phyloP scores from a whole-genome alignment of 352 stramenopile genomes.

The Phytophthora brassicae region DNA sequence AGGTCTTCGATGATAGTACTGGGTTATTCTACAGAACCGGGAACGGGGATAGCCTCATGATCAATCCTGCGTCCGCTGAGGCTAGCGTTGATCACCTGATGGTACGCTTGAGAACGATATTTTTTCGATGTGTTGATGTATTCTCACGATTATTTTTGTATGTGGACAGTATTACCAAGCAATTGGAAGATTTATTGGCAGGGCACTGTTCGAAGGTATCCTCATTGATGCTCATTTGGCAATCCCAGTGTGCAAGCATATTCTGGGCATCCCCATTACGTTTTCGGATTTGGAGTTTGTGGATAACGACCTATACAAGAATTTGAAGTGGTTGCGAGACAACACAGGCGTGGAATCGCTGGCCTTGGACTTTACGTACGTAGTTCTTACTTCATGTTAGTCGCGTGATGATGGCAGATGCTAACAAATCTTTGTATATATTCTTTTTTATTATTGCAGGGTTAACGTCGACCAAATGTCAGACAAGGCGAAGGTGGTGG shows the following conservation, averaged over 20 bases:
- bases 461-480: constrained; percentile 74
- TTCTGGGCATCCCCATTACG: constrained; percentile 88
- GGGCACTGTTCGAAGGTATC: constrained; percentile 88
- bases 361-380: constrained; percentile 81
- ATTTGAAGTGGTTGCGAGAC: constrained; percentile 82
- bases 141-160: constrained; percentile 9
- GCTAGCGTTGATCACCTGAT: constrained; percentile 86
- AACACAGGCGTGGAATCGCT: constrained; percentile 81
- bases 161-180: constrained; percentile 79
- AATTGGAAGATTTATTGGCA: constrained; percentile 86
- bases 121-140: not conserved
- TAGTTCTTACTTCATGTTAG: constrained; percentile 11
- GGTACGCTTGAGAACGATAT: constrained; percentile 30
- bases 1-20: constrained; percentile 85
- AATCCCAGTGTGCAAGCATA: constrained; percentile 88
- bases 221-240: constrained; percentile 83
- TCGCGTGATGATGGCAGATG: not conserved
- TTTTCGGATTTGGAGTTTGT: constrained; percentile 92
- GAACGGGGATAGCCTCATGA: constrained; percentile 80
- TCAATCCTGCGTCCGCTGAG: constrained; percentile 82
- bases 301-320: constrained; percentile 87
- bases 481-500: constrained; percentile 86
- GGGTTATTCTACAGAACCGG: constrained; percentile 80
- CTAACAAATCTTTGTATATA: constrained; percentile 11
- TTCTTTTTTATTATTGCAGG: constrained; percentile 23